Conservation (phyloP, 768 basidiomycete genomes). For the Vararia minispora region DNA sequence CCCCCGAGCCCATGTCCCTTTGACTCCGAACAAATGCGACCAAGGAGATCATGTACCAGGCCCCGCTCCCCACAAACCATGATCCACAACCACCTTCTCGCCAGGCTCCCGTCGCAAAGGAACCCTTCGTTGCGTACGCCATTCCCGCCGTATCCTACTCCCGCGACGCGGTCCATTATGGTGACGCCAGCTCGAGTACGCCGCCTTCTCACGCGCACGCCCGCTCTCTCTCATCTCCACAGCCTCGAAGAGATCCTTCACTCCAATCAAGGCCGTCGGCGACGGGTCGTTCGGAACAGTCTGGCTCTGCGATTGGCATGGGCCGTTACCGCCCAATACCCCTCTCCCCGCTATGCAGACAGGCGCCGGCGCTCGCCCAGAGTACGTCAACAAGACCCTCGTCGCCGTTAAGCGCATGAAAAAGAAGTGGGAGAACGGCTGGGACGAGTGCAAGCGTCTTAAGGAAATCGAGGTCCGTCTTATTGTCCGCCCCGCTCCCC, state of each 20-base stretch:
- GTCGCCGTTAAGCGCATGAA: slow-evolving; percentile 99
- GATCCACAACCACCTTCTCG: slow-evolving; percentile 16
- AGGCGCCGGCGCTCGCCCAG: slow-evolving; percentile 82
- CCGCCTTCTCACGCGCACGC: slow-evolving; percentile 1
- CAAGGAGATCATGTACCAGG: slow-evolving; percentile 47
- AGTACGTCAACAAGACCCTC: slow-evolving; percentile 89
- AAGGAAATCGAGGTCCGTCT: slow-evolving; percentile 86
- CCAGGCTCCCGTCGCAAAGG: slow-evolving; percentile 26
- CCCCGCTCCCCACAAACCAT: slow-evolving; percentile 8
- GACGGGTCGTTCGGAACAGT: slow-evolving; percentile 99
- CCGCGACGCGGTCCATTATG: slow-evolving; percentile 60
- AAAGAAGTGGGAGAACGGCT: slow-evolving; percentile 94
- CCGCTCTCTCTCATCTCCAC: slow-evolving; percentile 4
- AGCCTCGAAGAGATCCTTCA: slow-evolving; percentile 86
- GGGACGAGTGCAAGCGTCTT: slow-evolving; percentile 92
- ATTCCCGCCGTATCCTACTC: slow-evolving; percentile 70
- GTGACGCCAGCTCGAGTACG: slow-evolving; percentile 26
- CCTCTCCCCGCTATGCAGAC: slow-evolving; percentile 93
- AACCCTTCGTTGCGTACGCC: slow-evolving; percentile 56
- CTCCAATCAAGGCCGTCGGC: slow-evolving; percentile 91
- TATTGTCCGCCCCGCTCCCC: too few relatives aligned
- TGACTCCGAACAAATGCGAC: too few relatives aligned
- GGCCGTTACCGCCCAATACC: slow-evolving; percentile 83
- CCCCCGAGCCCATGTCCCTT: too few relatives aligned
- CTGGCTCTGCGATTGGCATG: slow-evolving; percentile 99